Base-by-base conservation (phyloP, 257 asterid genomes). In the Datura wrightii region DNA sequence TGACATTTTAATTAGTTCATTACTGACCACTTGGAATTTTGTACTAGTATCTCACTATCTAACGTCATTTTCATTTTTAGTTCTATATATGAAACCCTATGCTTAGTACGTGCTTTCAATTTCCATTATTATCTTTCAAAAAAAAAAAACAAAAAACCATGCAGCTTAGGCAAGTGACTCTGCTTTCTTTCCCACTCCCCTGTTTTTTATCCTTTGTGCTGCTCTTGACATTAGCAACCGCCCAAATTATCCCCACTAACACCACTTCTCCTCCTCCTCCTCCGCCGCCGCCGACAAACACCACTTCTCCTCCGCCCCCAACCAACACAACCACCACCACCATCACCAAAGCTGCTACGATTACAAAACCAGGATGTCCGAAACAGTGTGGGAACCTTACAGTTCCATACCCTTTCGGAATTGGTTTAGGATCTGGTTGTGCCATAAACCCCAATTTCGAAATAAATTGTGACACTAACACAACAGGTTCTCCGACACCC, bases 391-490 rank as follows among this genome's bases (percentile, higher is more conserved):
- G 90, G 15, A 84, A 88, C 84, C 82, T 90, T 8, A 86, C 90
- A 19, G 90, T 90, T 44, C 92, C 92, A 2, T 90, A 86, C 58
- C 92, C 92, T 2, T 90, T 90, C 6, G 92, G 92, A 10, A 34
- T 88, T 37, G 91, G 89, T 16, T 1, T 74, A 19, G 89, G 87
- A 11, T 74, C 91, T 1, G 92, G 89, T 65, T 90, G 92, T 69
- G 91, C 90, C 3, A 18, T 90, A 1, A 82, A 82, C 44, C 3
- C 39, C 5, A 44, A 66, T 86, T 87, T 88, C 2, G 89, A 90
- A 18, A 72, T 94, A 78, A 88, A 85, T 80, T 94, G 98, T 92
- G 93, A 86, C 88, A 5, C 41, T 24, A 50, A 79, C 53, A 90
- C 37, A 85, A 85, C 66, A 66, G 60, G 63, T 50, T 92, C 96